phyloP scores from a whole-genome alignment of 2,329 filamentous ascomycete genomes.

The Paecilomyces formosus region DNA sequence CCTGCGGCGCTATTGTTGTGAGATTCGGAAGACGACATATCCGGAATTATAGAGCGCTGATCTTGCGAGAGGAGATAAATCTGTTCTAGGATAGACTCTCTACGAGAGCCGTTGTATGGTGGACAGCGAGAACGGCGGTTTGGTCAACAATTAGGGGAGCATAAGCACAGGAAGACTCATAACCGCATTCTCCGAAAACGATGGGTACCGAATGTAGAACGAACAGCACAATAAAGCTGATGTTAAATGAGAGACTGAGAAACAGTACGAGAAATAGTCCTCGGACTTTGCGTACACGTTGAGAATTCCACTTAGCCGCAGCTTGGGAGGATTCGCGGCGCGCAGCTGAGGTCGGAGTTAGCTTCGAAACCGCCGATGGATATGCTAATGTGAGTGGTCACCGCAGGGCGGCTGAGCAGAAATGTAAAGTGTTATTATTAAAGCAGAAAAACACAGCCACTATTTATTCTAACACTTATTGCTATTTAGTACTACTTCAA shows the following conservation, averaged over 20 bases:
- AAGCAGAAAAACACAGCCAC: too few species aligned
- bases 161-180: neutral
- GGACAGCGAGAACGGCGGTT: neutral
- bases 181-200: neutral
- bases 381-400: neutral
- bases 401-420: neutral
- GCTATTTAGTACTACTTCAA: neutral
- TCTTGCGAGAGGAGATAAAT: neutral
- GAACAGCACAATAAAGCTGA: neutral
- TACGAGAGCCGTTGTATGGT: neutral
- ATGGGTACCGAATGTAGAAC: neutral
- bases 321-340: neutral
- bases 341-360: neutral
- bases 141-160: neutral
- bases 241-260: neutral
- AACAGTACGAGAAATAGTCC: neutral
- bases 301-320: neutral
- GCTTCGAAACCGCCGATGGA: neutral
- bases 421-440: too few species aligned
- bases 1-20: slow-evolving; percentile 15
- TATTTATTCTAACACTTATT: too few species aligned
- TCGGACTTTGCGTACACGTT: neutral
- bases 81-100: neutral
- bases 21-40: slow-evolving; percentile 19
- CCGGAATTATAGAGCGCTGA: slow-evolving; percentile 1